Evolutionary conservation across 2,329 filamentous ascomycete genomes (phyloP).

Genomic region (Pseudogymnoascus sp.): DNA sequence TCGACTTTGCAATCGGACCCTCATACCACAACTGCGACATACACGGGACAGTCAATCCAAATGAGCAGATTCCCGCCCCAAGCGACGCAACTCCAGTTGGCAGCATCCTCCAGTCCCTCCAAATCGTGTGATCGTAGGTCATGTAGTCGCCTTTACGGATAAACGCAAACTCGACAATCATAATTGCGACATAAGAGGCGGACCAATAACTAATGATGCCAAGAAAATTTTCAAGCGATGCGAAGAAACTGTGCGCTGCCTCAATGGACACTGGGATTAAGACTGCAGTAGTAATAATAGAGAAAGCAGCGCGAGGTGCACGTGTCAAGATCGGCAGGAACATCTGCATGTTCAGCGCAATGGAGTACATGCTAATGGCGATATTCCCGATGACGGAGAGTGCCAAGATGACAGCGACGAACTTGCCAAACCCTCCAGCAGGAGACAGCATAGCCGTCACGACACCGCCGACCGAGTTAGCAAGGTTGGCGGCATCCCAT

Average conservation of each 20-base stretch:
- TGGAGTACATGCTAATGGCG: slow-evolving; percentile 52
- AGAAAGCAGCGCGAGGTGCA: slow-evolving; percentile 51
- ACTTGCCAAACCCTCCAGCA: slow-evolving; percentile 54
- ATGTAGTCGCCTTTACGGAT: slow-evolving; percentile 28
- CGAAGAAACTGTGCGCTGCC: slow-evolving; percentile 49
- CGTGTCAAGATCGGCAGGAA: slow-evolving; percentile 48
- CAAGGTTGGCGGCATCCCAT: slow-evolving; percentile 48
- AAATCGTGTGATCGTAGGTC: slow-evolving; percentile 30
- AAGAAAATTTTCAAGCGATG: slow-evolving; percentile 22
- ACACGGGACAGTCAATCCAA: slow-evolving; percentile 47
- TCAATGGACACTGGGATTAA: slow-evolving; percentile 51
- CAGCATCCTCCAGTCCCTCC: slow-evolving; percentile 33
- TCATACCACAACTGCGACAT: slow-evolving; percentile 57
- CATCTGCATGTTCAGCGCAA: slow-evolving; percentile 59
- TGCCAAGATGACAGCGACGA: slow-evolving; percentile 52
- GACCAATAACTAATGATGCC: slow-evolving; percentile 29
- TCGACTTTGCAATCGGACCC: slow-evolving; percentile 51
- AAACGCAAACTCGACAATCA: slow-evolving; percentile 30
- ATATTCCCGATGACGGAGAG: slow-evolving; percentile 54
- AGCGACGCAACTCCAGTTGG: slow-evolving; percentile 36
- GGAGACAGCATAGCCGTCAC: slow-evolving; percentile 52
- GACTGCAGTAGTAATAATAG: slow-evolving; percentile 49
- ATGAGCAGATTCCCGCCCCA: slow-evolving; percentile 31
- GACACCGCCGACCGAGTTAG: slow-evolving; percentile 50
- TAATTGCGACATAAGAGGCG: slow-evolving; percentile 28